Evolutionary conservation across 306 rosid species (phyloP), one percentile per base, ranked within the genome.

Genomic region (Cucumis cinereus): DNA sequence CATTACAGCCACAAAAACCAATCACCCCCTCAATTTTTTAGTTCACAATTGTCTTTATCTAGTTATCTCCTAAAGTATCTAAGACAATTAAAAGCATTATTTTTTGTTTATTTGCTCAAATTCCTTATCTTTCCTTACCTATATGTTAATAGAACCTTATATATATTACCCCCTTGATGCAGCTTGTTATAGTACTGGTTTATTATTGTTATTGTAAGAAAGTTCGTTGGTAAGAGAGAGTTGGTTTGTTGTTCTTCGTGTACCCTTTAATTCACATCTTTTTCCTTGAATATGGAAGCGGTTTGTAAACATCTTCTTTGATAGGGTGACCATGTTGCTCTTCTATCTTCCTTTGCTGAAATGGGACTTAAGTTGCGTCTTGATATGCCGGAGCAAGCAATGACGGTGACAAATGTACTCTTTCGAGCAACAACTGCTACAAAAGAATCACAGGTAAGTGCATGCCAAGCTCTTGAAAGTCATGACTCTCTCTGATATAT

Each of bases 311-410:
- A 64, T 73, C 55, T 81, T 84, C 79, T 86, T 53, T 81, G 22
- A 72, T 78, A 95, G 99, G 98, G 98, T 80, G 99, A 95, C 84
- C 91, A 90, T 0, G 98, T 88, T 71, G 97, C 99, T 73, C 96
- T 95, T 83, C 82, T 95, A 77, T 95, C 99, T 16, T 94, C 99
- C 78, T 92, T 95, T 71, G 86, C 97, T 23, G 98, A 95, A 85
- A 95, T 95, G 99, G 99, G 99, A 79, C 97, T 95, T 19, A 95
- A 88, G 88, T 84, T 92, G 82, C 90, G 96, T 26, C 85, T 95
- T 76, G 98, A 95, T 86, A 50, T 95, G 76, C 99, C 99, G 41
- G 99, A 95, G 82, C 99, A 95, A 84, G 97, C 85, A 80, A 95
- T 95, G 99, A 89, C 87, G 74, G 86, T 90, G 61, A 86, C 96